Evolutionary conservation across 2,329 filamentous ascomycete genomes (phyloP), one percentile per base, ranked within the genome.

Genomic region (Alternaria infectoria): DNA sequence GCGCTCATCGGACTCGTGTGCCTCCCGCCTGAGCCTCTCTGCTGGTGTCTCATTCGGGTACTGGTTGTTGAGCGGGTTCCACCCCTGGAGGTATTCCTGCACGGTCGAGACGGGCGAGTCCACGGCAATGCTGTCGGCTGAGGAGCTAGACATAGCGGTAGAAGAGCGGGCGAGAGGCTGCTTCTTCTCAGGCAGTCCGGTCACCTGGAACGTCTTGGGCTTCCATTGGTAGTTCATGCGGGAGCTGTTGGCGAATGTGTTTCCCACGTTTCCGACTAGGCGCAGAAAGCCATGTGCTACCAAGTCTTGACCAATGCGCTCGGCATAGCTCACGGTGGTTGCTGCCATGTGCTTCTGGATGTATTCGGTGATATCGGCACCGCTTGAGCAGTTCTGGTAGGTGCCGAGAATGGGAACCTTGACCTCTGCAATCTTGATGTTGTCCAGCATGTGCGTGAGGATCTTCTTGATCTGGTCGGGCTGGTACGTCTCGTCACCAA

Each of bases 171-270:
- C 86, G 54, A 95, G 78, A 2, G 88, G 79, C 62, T 87, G 85
- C 84, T 94, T 96, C 86, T 93, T 97, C 79, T 97, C 95, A 0
- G 93, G 93, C 57, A 97, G 85, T 21, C 94, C 95, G 25, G 93
- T 90, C 60, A 96, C 80, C 76, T 96, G 90, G 83, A 98, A 99
- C 6, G 92, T 91, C 82, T 93, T 96, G 8, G 94, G 89, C 58
- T 93, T 91, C 96, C 96, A 99, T 80, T 99, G 96, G 80, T 99
- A 99, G 78, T 92, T 95, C 89, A 98, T 91, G 81, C 91, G 93
- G 68, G 94, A 97, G 85, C 94, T 98, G 82, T 99, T 99, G 72
- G 95, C 94, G 78, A 99, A 99, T 1, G 91, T 93, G 81, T 88
- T 98, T 64, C 96, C 96, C 57, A 99, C 94, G 74, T 96, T 97